Conservation (phyloP, 345 rosid species). For the Psidium friedrichsthalianum region DNA sequence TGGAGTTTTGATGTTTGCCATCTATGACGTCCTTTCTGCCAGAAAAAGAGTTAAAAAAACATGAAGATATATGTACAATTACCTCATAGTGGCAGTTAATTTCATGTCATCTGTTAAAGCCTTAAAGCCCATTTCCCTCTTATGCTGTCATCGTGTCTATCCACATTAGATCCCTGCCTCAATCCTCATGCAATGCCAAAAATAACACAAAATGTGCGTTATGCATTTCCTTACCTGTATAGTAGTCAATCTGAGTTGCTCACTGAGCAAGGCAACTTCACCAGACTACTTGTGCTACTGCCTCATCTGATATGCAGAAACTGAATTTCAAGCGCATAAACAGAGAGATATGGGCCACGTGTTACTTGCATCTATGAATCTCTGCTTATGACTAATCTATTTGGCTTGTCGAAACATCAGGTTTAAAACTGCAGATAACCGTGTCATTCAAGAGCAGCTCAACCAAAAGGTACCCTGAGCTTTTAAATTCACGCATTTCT, state of each 20-base stretch:
- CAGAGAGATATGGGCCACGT: not conserved
- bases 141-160: not conserved
- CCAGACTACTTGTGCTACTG: not conserved
- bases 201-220: not conserved
- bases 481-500: not conserved
- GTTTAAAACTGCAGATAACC: constrained; percentile 92
- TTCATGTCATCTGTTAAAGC: not conserved
- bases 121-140: not conserved
- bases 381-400: not conserved
- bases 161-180: not conserved
- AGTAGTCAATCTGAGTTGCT: not conserved
- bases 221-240: not conserved
- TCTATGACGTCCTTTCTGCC: not conserved
- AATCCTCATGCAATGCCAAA: not conserved
- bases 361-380: not conserved
- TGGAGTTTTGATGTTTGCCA: not conserved
- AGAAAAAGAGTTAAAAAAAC: not conserved
- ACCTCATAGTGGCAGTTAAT: not conserved
- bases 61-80: not conserved
- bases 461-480: constrained; percentile 53
- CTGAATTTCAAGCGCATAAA: not conserved
- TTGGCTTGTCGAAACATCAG: constrained; percentile 16
- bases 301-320: not conserved
- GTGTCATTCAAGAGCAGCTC: constrained; percentile 84
- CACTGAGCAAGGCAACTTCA: not conserved